Base-by-base conservation (phyloP, 1,284 basidiomycete species). In the Ganoderma sinense region DNA sequence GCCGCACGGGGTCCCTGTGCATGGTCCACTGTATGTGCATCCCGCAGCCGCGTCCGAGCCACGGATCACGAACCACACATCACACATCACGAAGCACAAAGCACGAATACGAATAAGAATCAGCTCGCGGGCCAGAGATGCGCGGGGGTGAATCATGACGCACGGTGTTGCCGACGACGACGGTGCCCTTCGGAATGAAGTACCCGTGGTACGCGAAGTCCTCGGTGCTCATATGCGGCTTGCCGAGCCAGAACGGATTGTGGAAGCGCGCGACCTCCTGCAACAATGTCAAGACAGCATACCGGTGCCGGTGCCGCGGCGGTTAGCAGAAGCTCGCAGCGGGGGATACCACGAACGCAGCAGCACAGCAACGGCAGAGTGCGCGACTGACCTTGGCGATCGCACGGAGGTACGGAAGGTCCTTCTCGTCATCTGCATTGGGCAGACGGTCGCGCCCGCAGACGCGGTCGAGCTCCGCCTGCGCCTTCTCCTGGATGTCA, bases 401-500 rank as follows among this genome's bases (percentile, higher is more conserved):
- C 13, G 53, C 53, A 5, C 53, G 29, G 53, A 56, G n/a, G 53
- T 56, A 56, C 29, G 29, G 53, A 5, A 29, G 31, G 31, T 56
- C 14, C 53, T 20, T 56, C 53, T 56, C 53, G 4, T 56, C 53
- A 23, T 56, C 53, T 18, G 31, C 53, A 16, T 56, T 56, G 14
- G 53, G 53, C 29, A 56, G 53, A 13, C 53, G 29, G 53, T 56
- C 29, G 53, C 53, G 53, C 26, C 53, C 53, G 18, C 53, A 55
- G 29, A 55, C 53, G 53, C 53, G 53, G 53, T 55, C 53, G 53
- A 55, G 53, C 53, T 55, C 53, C 16, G 53, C 29, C 53, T 56
- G 53, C 31, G 14, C 53, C 31, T 33, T 56, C 16, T 69, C 55
- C 64, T 80, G 80, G 31, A 75, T 71, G 10, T 23, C 68, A 14